Conservation (phyloP, 192 early-diverging fungal genomes). For the Lobosporangium transversale region DNA sequence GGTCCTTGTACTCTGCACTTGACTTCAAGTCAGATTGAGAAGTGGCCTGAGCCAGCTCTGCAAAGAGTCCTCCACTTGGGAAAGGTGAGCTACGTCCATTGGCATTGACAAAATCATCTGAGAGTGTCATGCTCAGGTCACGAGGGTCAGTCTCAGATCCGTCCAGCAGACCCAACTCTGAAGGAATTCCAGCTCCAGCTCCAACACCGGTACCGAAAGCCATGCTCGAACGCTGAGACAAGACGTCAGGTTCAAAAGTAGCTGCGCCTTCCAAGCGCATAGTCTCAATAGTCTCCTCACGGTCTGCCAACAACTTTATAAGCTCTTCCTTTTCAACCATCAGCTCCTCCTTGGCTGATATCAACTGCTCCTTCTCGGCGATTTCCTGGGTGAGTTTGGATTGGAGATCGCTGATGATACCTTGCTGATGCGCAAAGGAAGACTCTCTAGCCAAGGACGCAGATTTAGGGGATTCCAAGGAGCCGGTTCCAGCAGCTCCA, state of each 20-base stretch:
- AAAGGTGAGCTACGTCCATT: slow-evolving; percentile 42
- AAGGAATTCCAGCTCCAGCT: slow-evolving; percentile 5
- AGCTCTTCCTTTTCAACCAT: slow-evolving; percentile 64
- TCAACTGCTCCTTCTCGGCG: slow-evolving; percentile 46
- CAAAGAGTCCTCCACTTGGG: slow-evolving; percentile 33
- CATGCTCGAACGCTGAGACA: slow-evolving; percentile 14
- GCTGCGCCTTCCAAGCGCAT: slow-evolving; percentile 57
- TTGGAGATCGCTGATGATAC: slow-evolving; percentile 43
- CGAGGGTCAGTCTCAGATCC: slow-evolving; percentile 4
- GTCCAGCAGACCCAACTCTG: slow-evolving; percentile 22
- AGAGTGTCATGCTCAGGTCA: slow-evolving; percentile 30
- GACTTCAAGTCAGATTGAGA: slow-evolving; percentile 19
- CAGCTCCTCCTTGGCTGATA: slow-evolving; percentile 55
- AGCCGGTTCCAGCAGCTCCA: not conserved
- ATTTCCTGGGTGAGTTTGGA: slow-evolving; percentile 45
- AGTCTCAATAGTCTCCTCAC: slow-evolving; percentile 67
- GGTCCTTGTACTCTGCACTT: slow-evolving; percentile 28
- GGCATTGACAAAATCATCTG: slow-evolving; percentile 21
- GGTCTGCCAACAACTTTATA: slow-evolving; percentile 62
- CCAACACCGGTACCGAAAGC: not conserved
- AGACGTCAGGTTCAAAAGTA: slow-evolving; percentile 12
- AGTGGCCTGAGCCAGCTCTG: slow-evolving; percentile 32
- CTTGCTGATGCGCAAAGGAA: slow-evolving; percentile 46
- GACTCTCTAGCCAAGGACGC: slow-evolving; percentile 48
- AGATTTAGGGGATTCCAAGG: slow-evolving; percentile 27